A percentile compares a stretch with the other conserved stretches of the same genome.
phyloP scores from a whole-genome alignment of 495 filamentous ascomycete genomes.

The Cairneyella variabilis region DNA sequence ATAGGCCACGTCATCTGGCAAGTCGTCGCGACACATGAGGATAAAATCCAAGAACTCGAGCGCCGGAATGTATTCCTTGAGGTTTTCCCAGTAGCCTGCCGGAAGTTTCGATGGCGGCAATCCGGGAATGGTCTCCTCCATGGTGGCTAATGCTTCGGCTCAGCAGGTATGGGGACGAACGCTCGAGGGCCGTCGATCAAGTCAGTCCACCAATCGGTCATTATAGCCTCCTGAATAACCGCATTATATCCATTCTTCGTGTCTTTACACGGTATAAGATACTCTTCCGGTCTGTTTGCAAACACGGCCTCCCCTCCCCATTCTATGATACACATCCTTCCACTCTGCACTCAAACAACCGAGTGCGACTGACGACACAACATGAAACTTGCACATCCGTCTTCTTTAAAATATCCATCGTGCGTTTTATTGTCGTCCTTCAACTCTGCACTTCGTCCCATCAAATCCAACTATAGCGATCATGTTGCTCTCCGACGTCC shows the following conservation, averaged over 20 bases:
- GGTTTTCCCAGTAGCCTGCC: conserved; percentile 12
- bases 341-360: too few relatives aligned
- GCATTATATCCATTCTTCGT: conserved; percentile 17
- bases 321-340: too few relatives aligned
- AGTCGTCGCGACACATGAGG: conserved; percentile 19
- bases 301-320: conserved; percentile 18
- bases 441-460: too few relatives aligned
- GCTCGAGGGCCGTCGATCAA: conserved; percentile 15
- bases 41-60: conserved; percentile 26
- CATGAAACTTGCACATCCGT: too few relatives aligned
- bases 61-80: conserved; percentile 12
- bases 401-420: too few relatives aligned
- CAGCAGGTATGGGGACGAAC: conserved; percentile 13
- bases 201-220: conserved; percentile 25
- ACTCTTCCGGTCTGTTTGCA: conserved; percentile 19
- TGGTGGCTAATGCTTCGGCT: too few relatives aligned
- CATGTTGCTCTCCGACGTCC: too few relatives aligned
- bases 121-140: too few relatives aligned
- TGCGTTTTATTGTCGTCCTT: too few relatives aligned
- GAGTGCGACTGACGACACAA: too few relatives aligned
- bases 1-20: conserved; percentile 24
- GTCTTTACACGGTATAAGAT: conserved; percentile 7
- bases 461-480: too few relatives aligned
- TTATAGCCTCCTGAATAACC: conserved; percentile 23
- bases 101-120: not conserved